A percentile compares a stretch with the other conserved stretches of the same genome.
Evolutionary conservation across 495 filamentous ascomycete species (phyloP).

Genomic region (Penicillium cataractarum): DNA sequence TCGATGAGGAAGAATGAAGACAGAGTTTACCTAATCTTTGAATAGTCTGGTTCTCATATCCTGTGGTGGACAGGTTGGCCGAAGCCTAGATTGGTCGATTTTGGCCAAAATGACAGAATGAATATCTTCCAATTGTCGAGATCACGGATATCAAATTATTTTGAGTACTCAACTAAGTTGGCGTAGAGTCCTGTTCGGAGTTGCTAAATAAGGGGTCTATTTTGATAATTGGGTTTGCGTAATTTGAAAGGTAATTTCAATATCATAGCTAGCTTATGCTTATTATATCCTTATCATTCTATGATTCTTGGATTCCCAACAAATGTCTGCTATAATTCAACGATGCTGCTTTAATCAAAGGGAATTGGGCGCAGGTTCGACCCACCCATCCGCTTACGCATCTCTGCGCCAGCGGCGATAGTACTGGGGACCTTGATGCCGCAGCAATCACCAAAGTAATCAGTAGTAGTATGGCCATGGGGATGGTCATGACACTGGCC

Average conservation of each 20-base stretch:
- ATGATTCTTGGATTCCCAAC: not conserved
- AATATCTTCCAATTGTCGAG: too few relatives aligned
- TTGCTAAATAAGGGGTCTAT: not conserved
- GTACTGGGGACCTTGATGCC: conserved; percentile 97
- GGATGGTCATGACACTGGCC: conserved; percentile 67
- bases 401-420: conserved; percentile 83
- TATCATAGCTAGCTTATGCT: not conserved
- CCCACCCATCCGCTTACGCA: conserved; percentile 70
- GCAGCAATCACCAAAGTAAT: conserved; percentile 94
- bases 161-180: not conserved
- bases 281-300: not conserved
- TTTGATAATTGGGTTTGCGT: not conserved
- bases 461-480: conserved; percentile 41
- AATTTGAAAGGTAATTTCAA: not conserved
- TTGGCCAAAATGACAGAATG: too few relatives aligned
- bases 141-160: not conserved
- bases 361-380: conserved; percentile 79
- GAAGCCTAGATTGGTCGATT: not conserved
- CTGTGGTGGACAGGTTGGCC: not conserved
- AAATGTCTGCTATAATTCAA: not conserved
- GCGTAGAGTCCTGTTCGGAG: not conserved
- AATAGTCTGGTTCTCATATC: not conserved
- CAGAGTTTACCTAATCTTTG: not conserved
- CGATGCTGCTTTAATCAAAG: conserved; percentile 66
- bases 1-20: conserved; percentile 9